A percentile compares a stretch with the other conserved stretches of the same genome.
Conservation (phyloP, 2,329 filamentous ascomycete genomes). For the Clarireedia hainanense region DNA sequence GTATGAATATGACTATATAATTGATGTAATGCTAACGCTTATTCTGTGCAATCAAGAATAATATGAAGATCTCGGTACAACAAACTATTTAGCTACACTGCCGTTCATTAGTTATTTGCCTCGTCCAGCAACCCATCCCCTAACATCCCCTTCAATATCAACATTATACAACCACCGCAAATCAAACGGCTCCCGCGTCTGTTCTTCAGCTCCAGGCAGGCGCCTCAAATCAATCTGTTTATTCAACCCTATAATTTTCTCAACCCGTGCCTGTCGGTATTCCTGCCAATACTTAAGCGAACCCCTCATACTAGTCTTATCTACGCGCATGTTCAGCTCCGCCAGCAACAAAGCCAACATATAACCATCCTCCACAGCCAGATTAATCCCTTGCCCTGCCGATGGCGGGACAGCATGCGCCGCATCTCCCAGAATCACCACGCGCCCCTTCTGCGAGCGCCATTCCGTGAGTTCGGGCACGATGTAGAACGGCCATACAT, state of each 20-base stretch:
- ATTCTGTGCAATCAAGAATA: no score
- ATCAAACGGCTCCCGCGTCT: slow-evolving; percentile 35
- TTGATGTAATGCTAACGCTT: no score
- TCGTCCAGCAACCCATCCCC: slow-evolving; percentile 5
- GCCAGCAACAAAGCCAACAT: slow-evolving; percentile 35
- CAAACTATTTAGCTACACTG: no score
- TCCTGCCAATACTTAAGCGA: slow-evolving; percentile 39
- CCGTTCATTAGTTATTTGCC: no score
- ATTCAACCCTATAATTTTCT: slow-evolving; percentile 41
- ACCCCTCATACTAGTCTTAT: slow-evolving; percentile 20
- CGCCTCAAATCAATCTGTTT: slow-evolving; percentile 32
- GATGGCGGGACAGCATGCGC: slow-evolving; percentile 42
- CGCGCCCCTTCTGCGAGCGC: slow-evolving; percentile 29
- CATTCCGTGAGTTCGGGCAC: slow-evolving; percentile 37
- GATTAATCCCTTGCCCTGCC: slow-evolving; percentile 39
- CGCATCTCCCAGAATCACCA: slow-evolving; percentile 41
- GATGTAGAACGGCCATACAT: slow-evolving; percentile 39
- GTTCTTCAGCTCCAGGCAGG: slow-evolving; percentile 22
- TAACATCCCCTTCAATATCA: slow-evolving; percentile 11
- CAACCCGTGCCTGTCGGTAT: slow-evolving; percentile 39
- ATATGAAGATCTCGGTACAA: no score
- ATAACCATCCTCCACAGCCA: slow-evolving; percentile 43
- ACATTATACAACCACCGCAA: slow-evolving; percentile 12
- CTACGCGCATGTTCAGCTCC: slow-evolving; percentile 29
- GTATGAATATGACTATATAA: no score